Evolutionary conservation across 345 rosid species (phyloP).

Genomic region (Corchorus olitorius): DNA sequence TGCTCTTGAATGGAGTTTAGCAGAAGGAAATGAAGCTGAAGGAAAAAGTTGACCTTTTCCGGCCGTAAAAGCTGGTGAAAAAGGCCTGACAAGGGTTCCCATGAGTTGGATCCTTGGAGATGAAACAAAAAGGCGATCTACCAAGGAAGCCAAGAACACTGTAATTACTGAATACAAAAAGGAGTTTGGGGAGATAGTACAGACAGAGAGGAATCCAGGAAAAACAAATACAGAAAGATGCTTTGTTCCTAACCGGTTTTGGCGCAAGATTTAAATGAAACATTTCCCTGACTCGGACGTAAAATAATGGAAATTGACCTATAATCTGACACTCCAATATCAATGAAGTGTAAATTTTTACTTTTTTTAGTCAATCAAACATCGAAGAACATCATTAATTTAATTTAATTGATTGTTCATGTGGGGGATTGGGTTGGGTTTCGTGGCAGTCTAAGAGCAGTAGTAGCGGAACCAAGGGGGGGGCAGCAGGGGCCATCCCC

Average conservation of each 20-base stretch:
- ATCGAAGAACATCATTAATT: not conserved
- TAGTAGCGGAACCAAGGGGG: no score
- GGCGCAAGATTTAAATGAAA: conserved; percentile 21
- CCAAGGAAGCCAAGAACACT: not conserved
- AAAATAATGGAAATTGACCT: not conserved
- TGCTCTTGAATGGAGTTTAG: not conserved
- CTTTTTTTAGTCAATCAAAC: not conserved
- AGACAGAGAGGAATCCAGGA: conserved; percentile 15
- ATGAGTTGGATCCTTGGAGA: conserved; percentile 19
- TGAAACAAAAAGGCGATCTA: not conserved
- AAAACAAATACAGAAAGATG: conserved; percentile 4
- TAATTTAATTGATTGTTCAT: not conserved
- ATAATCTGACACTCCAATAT: not conserved
- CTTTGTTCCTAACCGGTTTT: conserved; percentile 5
- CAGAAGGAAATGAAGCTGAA: conserved; percentile 20
- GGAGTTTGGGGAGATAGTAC: not conserved
- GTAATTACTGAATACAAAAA: not conserved
- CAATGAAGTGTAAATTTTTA: not conserved
- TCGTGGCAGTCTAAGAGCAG: not conserved
- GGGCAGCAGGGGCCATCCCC: no score
- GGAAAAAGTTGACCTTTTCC: not conserved
- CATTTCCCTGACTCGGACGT: not conserved
- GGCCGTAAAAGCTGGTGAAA: conserved; percentile 28
- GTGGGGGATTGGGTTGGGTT: not conserved
- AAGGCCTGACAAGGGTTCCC: conserved; percentile 33